phyloP scores from a whole-genome alignment of 2,329 filamentous ascomycete genomes.

The Fusarium kyushuense region DNA sequence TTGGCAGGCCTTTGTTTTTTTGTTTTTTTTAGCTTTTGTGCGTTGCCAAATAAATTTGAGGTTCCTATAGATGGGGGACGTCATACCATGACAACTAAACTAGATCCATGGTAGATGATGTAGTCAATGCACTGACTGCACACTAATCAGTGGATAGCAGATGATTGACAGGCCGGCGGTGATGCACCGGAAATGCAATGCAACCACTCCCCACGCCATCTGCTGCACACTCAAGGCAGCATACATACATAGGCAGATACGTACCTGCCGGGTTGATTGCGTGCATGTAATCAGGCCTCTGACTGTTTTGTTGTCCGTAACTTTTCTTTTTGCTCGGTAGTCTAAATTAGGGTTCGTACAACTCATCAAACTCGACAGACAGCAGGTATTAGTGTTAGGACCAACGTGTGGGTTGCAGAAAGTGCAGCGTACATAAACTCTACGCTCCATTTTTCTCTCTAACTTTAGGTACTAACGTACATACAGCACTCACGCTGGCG shows the following conservation, averaged over 20 bases:
- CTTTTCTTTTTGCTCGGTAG: not conserved
- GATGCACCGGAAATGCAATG: constrained; percentile 37
- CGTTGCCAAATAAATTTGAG: constrained; percentile 7
- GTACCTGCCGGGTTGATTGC: not conserved
- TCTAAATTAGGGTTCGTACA: constrained; percentile 27
- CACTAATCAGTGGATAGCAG: not conserved
- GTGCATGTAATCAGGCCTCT: not conserved
- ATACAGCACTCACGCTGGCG: not conserved
- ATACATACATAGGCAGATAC: not conserved
- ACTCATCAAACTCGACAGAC: constrained; percentile 3
- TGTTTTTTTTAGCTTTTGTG: not conserved
- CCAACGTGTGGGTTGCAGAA: constrained; percentile 19
- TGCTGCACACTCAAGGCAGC: not conserved
- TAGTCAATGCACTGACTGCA: constrained; percentile 14
- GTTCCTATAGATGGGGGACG: constrained; percentile 13
- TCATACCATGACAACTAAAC: constrained; percentile 11
- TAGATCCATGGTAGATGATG: constrained; percentile 9
- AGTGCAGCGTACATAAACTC: constrained; percentile 34
- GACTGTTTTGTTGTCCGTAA: not conserved
- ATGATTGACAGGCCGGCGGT: constrained; percentile 15
- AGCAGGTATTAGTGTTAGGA: constrained; percentile 3
- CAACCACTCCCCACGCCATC: constrained; percentile 27
- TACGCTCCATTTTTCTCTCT: constrained; percentile 15
- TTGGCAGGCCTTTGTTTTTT: not conserved
- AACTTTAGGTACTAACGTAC: not conserved